Evolutionary conservation across 2,329 filamentous ascomycete genomes (phyloP), one percentile per base, ranked within the genome.

Genomic region (Cryphonectria japonica): DNA sequence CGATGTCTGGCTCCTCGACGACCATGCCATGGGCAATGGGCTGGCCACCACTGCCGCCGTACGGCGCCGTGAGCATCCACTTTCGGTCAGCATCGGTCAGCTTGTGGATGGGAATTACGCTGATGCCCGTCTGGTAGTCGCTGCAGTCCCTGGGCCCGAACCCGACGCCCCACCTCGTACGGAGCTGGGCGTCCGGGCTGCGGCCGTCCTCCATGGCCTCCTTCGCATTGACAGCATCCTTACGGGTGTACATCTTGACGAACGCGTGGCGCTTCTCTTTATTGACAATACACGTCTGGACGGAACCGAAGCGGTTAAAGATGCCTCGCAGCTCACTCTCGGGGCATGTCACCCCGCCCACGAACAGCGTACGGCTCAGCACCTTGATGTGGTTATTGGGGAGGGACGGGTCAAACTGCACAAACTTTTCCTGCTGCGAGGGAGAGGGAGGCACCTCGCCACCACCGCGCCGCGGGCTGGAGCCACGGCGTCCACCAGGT

Each of bases 261-360:
- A 99, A 99, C 7, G 96, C 96, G 81, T 99, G 96, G 26, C 96
- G 93, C 83, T 98, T 99, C 78, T 99, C 96, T 78, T 94, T 92
- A 83, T 99, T 98, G 75, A 98, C 95, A 75, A 99, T 99, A 82
- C 95, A 98, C 1, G 95, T 98, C 81, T 99, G 96, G 4, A 99
- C 96, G 68, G 91, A 86, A 71, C 96, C 96, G 78, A 91, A 97
- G 62, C 90, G 90, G 77, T 85, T 86, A 80, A 99, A 99, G 61
- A 97, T 90, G 66, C 84, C 84, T 68, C 94, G 91, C 68, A 99
- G 86, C 79, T 98, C 94, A 71, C 87, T 85, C 81, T 99, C 95
- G 8, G 92, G 91, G 71, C 89, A 91, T 87, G 91, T 97, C 74
- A 98, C 96, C 78, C 96, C 96, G 74, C 96, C 96, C 77, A 99